A percentile compares a stretch with the other conserved stretches of the same genome.
Conservation (phyloP, 2,329 filamentous ascomycete genomes). For the Cladophialophora exuberans region DNA sequence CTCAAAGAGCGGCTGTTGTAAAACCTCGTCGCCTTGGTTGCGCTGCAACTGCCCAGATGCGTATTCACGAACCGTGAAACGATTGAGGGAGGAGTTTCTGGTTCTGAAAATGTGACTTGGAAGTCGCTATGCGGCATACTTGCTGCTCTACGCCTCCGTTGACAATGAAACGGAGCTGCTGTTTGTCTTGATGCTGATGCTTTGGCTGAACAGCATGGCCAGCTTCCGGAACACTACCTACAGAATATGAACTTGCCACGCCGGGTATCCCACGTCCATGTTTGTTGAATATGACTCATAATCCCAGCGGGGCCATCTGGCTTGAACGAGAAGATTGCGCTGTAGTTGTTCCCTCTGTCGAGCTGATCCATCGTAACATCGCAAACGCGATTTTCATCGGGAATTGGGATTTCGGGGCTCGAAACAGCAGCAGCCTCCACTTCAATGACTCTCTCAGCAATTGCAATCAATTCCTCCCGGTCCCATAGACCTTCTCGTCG, state of each 20-base stretch:
- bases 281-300: background rate
- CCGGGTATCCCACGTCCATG: background rate
- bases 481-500: slow-evolving; percentile 15
- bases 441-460: background rate
- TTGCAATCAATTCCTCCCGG: background rate
- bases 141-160: no score
- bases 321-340: background rate
- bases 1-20: no score
- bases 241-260: background rate
- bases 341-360: background rate
- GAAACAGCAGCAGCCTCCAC: background rate
- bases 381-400: background rate
- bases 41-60: no score
- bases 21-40: no score
- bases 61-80: no score
- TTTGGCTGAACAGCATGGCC: no score
- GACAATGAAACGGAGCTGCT: no score
- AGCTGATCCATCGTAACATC: background rate
- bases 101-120: no score
- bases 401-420: background rate
- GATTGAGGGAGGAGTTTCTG: no score
- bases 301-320: background rate
- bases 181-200: no score
- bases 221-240: no score
- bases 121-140: no score